Evolutionary conservation across 1,139 yeast genomes (phyloP).

Genomic region (Blastobotrys aristatus): DNA sequence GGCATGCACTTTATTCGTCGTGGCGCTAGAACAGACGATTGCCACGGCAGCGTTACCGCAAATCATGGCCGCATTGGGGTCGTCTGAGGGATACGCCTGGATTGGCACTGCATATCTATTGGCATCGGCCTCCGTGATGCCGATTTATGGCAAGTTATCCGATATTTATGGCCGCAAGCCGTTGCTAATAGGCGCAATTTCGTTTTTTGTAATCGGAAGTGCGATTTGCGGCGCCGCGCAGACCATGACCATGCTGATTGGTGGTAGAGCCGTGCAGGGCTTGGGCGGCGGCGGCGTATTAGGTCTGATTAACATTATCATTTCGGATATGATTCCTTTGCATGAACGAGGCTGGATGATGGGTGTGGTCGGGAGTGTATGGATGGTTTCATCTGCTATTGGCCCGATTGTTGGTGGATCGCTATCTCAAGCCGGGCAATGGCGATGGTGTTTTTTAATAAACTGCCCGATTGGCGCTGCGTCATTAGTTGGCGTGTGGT

Average conservation of each 20-base stretch:
- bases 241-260: slow-evolving; percentile 54
- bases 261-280: slow-evolving; percentile 63
- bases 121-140: slow-evolving; percentile 53
- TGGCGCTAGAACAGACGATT: slow-evolving; percentile 28
- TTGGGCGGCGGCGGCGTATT: slow-evolving; percentile 69
- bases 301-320: slow-evolving; percentile 50
- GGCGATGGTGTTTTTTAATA: slow-evolving; percentile 80
- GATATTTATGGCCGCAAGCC: slow-evolving; percentile 58
- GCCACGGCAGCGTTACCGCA: slow-evolving; percentile 27
- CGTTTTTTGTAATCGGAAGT: slow-evolving; percentile 57
- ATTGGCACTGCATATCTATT: slow-evolving; percentile 32
- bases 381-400: slow-evolving; percentile 52
- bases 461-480: slow-evolving; percentile 64
- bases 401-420: slow-evolving; percentile 74
- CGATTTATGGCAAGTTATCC: slow-evolving; percentile 60
- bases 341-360: slow-evolving; percentile 47
- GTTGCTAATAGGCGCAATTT: slow-evolving; percentile 44
- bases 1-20: slow-evolving; percentile 22
- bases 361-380: slow-evolving; percentile 45
- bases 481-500: slow-evolving; percentile 41
- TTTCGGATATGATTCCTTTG: slow-evolving; percentile 56
- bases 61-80: slow-evolving; percentile 24
- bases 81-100: slow-evolving; percentile 27
- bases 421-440: slow-evolving; percentile 53
- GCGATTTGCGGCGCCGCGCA: slow-evolving; percentile 50